Percentiles rank a stretch among this genome's conserved stretches.
Conservation (phyloP, 2,329 filamentous ascomycete genomes). For the Chrysosporium queenslandicum region DNA sequence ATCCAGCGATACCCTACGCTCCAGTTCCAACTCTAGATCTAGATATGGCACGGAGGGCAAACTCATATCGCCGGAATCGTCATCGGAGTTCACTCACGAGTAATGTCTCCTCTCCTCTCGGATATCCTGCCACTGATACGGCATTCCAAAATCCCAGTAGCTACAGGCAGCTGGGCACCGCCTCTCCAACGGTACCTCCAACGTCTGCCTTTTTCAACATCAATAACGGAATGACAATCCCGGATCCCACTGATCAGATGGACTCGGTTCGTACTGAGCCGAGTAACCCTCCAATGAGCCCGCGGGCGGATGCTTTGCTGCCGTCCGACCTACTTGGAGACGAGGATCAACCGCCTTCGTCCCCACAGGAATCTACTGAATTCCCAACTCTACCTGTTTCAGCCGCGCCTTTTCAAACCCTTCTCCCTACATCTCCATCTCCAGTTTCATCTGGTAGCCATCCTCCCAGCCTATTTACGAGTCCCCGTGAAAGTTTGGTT, state of each 20-base stretch:
- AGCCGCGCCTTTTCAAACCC: constrained; percentile 26
- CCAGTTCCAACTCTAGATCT: constrained; percentile 35
- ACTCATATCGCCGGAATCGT: constrained; percentile 35
- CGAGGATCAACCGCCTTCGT: constrained; percentile 33
- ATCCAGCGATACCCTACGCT: constrained; percentile 30
- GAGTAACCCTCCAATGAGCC: constrained; percentile 54
- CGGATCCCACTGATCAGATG: constrained; percentile 33
- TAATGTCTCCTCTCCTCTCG: constrained; percentile 39
- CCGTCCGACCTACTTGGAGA: constrained; percentile 53
- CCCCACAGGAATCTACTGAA: constrained; percentile 9
- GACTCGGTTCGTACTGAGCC: constrained; percentile 41
- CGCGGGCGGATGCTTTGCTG: constrained; percentile 50
- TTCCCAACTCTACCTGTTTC: constrained; percentile 17
- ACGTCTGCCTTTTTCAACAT: constrained; percentile 51
- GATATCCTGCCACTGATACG: constrained; percentile 33
- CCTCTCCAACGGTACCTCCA: constrained; percentile 44
- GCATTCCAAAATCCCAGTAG: constrained; percentile 33
- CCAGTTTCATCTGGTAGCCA: constrained; percentile 38
- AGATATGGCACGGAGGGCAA: constrained; percentile 32
- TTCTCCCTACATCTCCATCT: constrained; percentile 34
- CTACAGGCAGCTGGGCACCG: constrained; percentile 42
- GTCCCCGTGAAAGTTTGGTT: constrained; percentile 36
- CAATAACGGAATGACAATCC: constrained; percentile 53
- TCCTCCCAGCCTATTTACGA: constrained; percentile 38
- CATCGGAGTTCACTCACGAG: constrained; percentile 40